A percentile compares a stretch with the other conserved stretches of the same genome.
phyloP scores from a whole-genome alignment of 768 basidiomycete genomes.

The Candolleomyces eurysporus region DNA sequence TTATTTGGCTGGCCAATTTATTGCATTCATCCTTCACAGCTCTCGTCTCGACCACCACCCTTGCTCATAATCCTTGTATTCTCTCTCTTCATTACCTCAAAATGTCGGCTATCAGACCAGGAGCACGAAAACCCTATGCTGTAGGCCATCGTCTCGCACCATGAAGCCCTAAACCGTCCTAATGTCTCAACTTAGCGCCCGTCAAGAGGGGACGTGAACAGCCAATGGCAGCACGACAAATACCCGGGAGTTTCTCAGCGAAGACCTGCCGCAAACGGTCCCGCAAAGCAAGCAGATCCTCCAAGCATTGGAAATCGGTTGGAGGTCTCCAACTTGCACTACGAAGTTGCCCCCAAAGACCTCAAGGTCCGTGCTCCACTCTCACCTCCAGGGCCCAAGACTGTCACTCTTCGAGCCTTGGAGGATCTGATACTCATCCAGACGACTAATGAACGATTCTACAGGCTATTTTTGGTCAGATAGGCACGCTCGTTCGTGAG shows the following conservation, averaged over 20 bases:
- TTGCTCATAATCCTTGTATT: not conserved
- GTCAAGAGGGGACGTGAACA: conserved; percentile 48
- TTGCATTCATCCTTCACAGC: conserved; percentile 4
- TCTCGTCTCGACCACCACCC: conserved; percentile 13
- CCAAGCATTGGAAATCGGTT: conserved; percentile 44
- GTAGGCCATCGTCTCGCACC: conserved; percentile 14
- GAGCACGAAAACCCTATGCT: conserved; percentile 26
- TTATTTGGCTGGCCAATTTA: not conserved
- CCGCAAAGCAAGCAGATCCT: conserved; percentile 23
- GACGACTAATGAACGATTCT: not conserved
- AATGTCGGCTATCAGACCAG: conserved; percentile 25
- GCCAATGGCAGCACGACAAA: conserved; percentile 76
- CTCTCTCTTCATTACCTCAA: conserved; percentile 6
- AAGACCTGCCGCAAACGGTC: conserved; percentile 22
- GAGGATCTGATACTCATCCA: not conserved
- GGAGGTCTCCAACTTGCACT: conserved; percentile 85
- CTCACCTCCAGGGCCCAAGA: not conserved
- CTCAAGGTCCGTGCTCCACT: conserved; percentile 60
- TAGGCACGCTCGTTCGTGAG: conserved; percentile 90
- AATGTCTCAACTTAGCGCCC: conserved; percentile 47
- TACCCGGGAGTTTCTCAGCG: conserved; percentile 30
- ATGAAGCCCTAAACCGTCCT: not conserved
- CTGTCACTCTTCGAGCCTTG: no score
- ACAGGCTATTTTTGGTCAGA: conserved; percentile 87
- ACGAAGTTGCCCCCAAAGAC: conserved; percentile 88